Evolutionary conservation across 1,284 basidiomycete species (phyloP).

Genomic region (Boletellus sp.): DNA sequence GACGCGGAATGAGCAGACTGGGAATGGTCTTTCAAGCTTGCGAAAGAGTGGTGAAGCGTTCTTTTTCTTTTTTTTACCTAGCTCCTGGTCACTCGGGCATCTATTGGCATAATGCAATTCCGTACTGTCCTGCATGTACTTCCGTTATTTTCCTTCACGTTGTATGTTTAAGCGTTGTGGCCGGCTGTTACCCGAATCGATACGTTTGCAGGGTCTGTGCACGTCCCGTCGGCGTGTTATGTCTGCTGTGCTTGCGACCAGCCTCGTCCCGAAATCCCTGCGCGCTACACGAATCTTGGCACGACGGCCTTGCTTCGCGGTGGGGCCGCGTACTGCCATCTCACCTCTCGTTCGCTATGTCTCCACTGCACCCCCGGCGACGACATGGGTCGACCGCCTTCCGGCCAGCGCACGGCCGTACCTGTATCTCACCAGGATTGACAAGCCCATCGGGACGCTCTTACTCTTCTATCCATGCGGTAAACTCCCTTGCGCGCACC

Average conservation of each 20-base stretch:
- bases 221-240: constrained; percentile 6
- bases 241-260: constrained; percentile 12
- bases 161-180: constrained; percentile 23
- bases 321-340: neutral
- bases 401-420: constrained; percentile 71
- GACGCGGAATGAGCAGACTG: constrained; percentile 51
- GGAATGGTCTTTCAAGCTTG: constrained; percentile 79
- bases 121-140: constrained; percentile 30
- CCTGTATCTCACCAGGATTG: constrained; percentile 80
- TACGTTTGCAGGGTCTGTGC: neutral
- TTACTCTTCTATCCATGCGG: constrained; percentile 92
- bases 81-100: constrained; percentile 17
- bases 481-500: constrained; percentile 38
- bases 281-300: neutral
- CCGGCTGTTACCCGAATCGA: constrained; percentile 11
- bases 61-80: constrained; percentile 4
- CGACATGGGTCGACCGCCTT: constrained; percentile 66
- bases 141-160: constrained; percentile 1
- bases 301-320: neutral
- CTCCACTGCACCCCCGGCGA: constrained; percentile 20
- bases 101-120: constrained; percentile 27
- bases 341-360: constrained; percentile 14
- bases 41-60: constrained; percentile 67
- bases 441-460: constrained; percentile 94
- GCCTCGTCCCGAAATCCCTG: constrained; percentile 2